These are phyloP conservation scores for Vishniacozyma victoriae DNA, from an alignment of 768 basidiomycete genomes.

Conservation along the genomic window DNA sequence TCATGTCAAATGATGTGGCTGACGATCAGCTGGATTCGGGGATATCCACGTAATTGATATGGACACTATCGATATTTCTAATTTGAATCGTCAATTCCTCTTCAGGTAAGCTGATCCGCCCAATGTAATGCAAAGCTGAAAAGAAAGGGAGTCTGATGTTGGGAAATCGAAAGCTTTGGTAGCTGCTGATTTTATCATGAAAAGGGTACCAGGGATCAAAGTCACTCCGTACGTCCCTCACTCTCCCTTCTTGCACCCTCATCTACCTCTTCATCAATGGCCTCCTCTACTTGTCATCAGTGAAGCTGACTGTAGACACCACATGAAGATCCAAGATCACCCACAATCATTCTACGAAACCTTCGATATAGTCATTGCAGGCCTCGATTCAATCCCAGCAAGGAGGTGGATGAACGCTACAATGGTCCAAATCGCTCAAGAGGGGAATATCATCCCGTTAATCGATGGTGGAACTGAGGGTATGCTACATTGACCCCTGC, in stretches of 20 bases:
- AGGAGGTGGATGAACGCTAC: conserved; percentile 99
- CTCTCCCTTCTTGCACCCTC: neutral
- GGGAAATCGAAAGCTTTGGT: conserved; percentile 88
- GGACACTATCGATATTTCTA: conserved; percentile 99
- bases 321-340: conserved; percentile 98
- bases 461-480: conserved; percentile 99
- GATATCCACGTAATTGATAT: conserved; percentile 99
- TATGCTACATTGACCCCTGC: conserved; percentile 39
- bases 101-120: conserved; percentile 61
- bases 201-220: conserved; percentile 86
- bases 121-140: conserved; percentile 9
- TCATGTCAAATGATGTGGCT: neutral
- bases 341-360: conserved; percentile 90
- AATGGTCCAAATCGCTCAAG: conserved; percentile 84
- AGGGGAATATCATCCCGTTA: conserved; percentile 79
- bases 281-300: neutral
- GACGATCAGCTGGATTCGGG: conserved; percentile 68
- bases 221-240: conserved; percentile 76
- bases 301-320: conserved; percentile 58
- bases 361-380: conserved; percentile 95
- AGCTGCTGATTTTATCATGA: conserved; percentile 96
- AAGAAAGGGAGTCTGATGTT: conserved; percentile 57
- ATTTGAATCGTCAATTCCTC: conserved; percentile 94
- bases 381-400: conserved; percentile 94
- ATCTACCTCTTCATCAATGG: neutral